These are phyloP conservation scores for Neodidymelliopsis sp. DNA, from an alignment of 2,329 filamentous ascomycete species.

Conservation along the genomic window DNA sequence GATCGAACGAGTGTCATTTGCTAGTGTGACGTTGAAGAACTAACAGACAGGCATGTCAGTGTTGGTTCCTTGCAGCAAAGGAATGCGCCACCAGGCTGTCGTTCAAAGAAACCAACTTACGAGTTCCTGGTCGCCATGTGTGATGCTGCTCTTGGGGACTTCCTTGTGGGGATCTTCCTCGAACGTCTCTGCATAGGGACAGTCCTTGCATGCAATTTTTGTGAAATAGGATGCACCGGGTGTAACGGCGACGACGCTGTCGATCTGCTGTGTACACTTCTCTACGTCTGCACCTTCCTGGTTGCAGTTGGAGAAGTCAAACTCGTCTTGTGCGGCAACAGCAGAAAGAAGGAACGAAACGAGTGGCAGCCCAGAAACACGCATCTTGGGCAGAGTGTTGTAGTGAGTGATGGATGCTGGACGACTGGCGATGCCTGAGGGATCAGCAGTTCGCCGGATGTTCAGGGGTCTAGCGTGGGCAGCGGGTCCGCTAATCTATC, in stretches of 20 bases:
- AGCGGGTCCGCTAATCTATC: constrained; percentile 9
- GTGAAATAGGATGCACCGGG: constrained; percentile 40
- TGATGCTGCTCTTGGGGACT: constrained; percentile 12
- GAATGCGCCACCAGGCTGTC: background rate
- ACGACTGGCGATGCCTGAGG: constrained; percentile 11
- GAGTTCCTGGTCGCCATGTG: constrained; percentile 33
- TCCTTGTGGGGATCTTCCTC: constrained; percentile 5
- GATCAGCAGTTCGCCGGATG: constrained; percentile 10
- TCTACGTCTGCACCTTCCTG: constrained; percentile 13
- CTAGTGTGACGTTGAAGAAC: constrained; percentile 44
- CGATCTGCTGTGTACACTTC: constrained; percentile 33
- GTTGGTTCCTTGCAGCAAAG: background rate
- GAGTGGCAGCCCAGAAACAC: constrained; percentile 17
- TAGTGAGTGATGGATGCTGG: constrained; percentile 5
- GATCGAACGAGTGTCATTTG: constrained; percentile 35
- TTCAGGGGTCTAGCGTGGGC: constrained; percentile 8
- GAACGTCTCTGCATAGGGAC: constrained; percentile 23
- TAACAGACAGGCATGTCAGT: constrained; percentile 13
- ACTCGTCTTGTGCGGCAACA: constrained; percentile 13
- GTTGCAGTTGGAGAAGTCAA: constrained; percentile 27
- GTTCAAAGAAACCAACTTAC: constrained; percentile 27
- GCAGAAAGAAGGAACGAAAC: constrained; percentile 18
- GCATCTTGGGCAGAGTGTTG: constrained; percentile 22
- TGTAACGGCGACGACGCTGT: constrained; percentile 32
- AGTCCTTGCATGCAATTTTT: constrained; percentile 42